These are phyloP conservation scores for Sporothrix pallida DNA, from an alignment of 2,329 filamentous ascomycete genomes.

Conservation along the genomic window DNA sequence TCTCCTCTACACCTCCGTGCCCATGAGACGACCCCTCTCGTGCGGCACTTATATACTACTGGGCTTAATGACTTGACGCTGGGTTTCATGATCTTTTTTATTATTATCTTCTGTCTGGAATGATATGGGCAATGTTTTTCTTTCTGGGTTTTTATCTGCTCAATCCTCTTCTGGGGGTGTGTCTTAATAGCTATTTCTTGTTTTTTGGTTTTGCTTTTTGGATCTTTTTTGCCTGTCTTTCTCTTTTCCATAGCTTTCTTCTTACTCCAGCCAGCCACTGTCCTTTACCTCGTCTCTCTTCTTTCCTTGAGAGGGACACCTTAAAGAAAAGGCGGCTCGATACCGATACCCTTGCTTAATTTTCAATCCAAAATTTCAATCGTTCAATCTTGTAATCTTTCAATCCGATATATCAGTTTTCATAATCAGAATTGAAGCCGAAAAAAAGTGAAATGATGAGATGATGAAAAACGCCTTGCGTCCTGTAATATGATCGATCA, in stretches of 20 bases:
- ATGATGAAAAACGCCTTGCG: not conserved
- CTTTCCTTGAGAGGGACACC: not conserved
- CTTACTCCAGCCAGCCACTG: constrained; percentile 16
- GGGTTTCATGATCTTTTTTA: constrained; percentile 25
- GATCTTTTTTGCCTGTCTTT: constrained; percentile 24
- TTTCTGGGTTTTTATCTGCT: not conserved
- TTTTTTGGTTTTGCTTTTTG: constrained; percentile 11
- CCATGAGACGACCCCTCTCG: constrained; percentile 9
- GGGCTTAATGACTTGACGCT: constrained; percentile 32
- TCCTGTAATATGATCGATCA: not conserved
- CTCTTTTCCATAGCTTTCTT: constrained; percentile 22
- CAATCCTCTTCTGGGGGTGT: constrained; percentile 4
- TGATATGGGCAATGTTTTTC: not conserved
- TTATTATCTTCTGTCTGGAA: constrained; percentile 19
- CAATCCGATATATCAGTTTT: no score
- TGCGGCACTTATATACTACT: constrained; percentile 27
- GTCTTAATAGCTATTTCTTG: constrained; percentile 29
- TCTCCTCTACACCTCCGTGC: not conserved
- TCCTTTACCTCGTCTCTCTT: not conserved
- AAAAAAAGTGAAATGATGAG: no score
- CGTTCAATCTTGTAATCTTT: no score
- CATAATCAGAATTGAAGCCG: no score
- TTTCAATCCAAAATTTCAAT: not conserved
- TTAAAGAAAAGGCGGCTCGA: constrained; percentile 29
- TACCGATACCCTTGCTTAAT: constrained; percentile 35